A percentile compares a stretch with the other conserved stretches of the same genome.
phyloP scores from a whole-genome alignment of 441 rosid genomes.

The Pelargonium myrrhifolium region DNA sequence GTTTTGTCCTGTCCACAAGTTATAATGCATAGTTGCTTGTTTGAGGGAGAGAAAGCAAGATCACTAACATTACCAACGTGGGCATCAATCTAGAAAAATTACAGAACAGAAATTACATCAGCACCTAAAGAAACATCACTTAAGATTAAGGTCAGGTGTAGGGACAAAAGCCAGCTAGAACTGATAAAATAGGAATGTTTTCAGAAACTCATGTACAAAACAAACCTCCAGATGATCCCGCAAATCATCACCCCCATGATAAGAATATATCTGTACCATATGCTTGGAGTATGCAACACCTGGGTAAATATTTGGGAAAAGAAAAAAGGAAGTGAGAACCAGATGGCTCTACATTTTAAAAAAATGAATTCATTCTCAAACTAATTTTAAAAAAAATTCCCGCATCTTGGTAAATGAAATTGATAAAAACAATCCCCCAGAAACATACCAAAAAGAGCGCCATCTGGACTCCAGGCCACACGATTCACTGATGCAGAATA shows the following conservation, averaged over 20 bases:
- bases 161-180: not conserved
- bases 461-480: constrained; percentile 87
- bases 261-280: constrained; percentile 69
- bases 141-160: not conserved
- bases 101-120: not conserved
- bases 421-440: not conserved
- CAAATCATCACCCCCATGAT: constrained; percentile 55
- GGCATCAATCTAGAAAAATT: constrained; percentile 55
- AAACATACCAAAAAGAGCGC: constrained; percentile 59
- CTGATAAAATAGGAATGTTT: not conserved
- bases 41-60: constrained; percentile 64
- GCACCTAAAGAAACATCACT: not conserved
- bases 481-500: constrained; percentile 60
- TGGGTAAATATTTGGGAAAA: constrained; percentile 21
- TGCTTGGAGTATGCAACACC: constrained; percentile 86
- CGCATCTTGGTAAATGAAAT: not conserved
- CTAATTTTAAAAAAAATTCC: constrained; percentile 2
- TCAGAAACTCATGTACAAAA: constrained; percentile 9
- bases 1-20: constrained; percentile 73
- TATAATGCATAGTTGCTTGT: constrained; percentile 51
- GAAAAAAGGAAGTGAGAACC: constrained; percentile 12
- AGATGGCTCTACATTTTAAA: not conserved
- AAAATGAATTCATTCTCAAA: not conserved
- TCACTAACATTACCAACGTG: constrained; percentile 70
- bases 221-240: constrained; percentile 71